Evolutionary conservation across 1,284 basidiomycete genomes (phyloP), one percentile per base, ranked within the genome.

Genomic region (Phellopilus nigrolimitatus): DNA sequence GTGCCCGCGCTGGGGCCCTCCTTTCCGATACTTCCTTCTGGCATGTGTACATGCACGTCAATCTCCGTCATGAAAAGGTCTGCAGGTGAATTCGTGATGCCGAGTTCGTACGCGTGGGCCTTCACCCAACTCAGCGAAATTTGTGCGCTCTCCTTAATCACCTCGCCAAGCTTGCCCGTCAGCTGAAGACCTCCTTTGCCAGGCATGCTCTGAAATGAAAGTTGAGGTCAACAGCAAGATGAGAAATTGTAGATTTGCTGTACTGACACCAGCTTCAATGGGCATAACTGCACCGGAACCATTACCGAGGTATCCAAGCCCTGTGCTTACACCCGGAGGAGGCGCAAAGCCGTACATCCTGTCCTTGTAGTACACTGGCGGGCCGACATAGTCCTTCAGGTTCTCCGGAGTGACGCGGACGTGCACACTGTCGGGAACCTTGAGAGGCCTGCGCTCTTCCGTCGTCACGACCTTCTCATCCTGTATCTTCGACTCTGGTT

Each of bases 271-370:
- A 43, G 90, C 91, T 71, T 99, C 95, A 51, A 99, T 87, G 13
- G 95, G 94, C 94, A 98, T 97, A 48, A 98, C 88, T 21, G 92
- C 89, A 21, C 95, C 95, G 8, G 89, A 91, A 0, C 95, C 95
- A 67, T 98, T 98, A 12, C 95, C 95, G 19, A 97, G 75, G 68
- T 97, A 98, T 4, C 95, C 95, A 2, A 99, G 73, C 25, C 95
- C 95, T 4, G 91, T 95, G 59, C 87, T 91, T 22, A 98, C 95
- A 52, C 95, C 95, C 0, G 93, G 81, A 1, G 97, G 95, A 12
- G 92, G 89, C 3, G 82, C 70, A 42, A 75, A 73, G 9, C 79
- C 78, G 65, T 97, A 99, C 73, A 99, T 79, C 58, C 95, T 72
- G 65, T 99, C 95, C 68, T 94, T 94, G 69, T 97, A 91, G 69